A percentile compares a stretch with the other conserved stretches of the same genome.
Evolutionary conservation across 441 rosid genomes (phyloP).

Genomic region (Eruca vesicaria): DNA sequence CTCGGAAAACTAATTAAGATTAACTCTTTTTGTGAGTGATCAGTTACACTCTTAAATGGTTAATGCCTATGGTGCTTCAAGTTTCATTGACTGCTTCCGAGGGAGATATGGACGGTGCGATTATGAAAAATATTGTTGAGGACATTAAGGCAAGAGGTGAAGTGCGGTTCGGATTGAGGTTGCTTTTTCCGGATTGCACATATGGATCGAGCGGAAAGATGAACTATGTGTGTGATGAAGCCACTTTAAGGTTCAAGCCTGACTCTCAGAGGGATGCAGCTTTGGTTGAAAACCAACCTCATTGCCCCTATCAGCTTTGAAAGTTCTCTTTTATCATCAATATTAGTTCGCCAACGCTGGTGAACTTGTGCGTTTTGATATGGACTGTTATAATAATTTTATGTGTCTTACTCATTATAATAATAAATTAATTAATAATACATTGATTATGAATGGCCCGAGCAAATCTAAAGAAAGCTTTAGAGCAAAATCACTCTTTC

Average conservation of each 20-base stretch:
- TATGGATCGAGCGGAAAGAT: background rate
- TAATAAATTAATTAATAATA: too few relatives aligned
- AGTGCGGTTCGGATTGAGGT: background rate
- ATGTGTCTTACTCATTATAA: too few relatives aligned
- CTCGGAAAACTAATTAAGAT: background rate
- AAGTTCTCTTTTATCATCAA: background rate
- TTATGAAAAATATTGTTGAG: background rate
- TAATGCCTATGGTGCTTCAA: background rate
- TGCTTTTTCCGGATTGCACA: slow-evolving; percentile 4
- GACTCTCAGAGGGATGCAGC: background rate
- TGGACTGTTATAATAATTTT: too few relatives aligned
- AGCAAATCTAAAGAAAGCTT: background rate
- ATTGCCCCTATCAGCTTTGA: background rate
- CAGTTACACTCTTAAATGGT: background rate
- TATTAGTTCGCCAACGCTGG: background rate
- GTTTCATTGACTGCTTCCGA: background rate
- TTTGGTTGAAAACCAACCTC: background rate
- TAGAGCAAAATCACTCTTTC: slow-evolving; percentile 56
- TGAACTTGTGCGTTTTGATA: background rate
- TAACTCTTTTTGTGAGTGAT: background rate
- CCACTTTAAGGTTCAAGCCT: background rate
- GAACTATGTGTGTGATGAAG: slow-evolving; percentile 9
- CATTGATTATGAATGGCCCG: too few relatives aligned
- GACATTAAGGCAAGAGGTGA: background rate
- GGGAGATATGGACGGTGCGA: slow-evolving; percentile 1